Evolutionary conservation across 2,329 filamentous ascomycete genomes (phyloP), one percentile per base, ranked within the genome.

Genomic region (Coniochaeta sp.): DNA sequence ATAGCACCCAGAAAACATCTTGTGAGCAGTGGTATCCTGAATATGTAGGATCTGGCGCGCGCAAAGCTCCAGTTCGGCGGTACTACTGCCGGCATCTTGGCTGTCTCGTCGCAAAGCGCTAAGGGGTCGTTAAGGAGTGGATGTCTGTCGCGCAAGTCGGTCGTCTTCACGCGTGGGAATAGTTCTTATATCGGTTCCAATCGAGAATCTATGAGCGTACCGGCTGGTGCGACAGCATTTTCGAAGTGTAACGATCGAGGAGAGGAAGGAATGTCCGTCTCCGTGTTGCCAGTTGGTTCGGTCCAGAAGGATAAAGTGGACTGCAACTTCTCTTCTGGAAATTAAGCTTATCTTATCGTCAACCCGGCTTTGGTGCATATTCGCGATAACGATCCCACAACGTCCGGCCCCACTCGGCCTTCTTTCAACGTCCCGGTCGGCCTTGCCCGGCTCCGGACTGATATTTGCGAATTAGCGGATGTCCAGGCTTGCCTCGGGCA

Each of bases 1-100:
- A 96, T 89, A 52, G 87, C 74, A 4, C 86, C 69, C 22, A 92
- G 72, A 16, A 92, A 82, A 19, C 82, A 73, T 58, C 93, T 86
- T 28, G 95, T 97, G 71, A 95, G 92, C 1, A 98, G 80, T 38
- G 95, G 93, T n/a, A 98, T 80, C 57, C 92, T 88, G 62, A 90
- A 80, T 65, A 96, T 70, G 72, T 96, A 97, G 9, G 90, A 90
- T 65, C 91, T 88, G 67, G 92, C 81, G 66, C 91, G 86, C 63
- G 82, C 74, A 34, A 88, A 85, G 74, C 87, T 93, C 74, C 96
- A 88, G 61, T 67, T 81, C 66, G 70, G 80, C 70, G 73, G 64
- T 38, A 65, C 69, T 50, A 70, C 68, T 28, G 64, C 59, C 66
- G 75, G 71, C 61, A 68, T 73, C 19, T 17, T 63, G 26, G 14